Conservation (phyloP, 2,329 filamentous ascomycete genomes). For the Xylariales sp. region DNA sequence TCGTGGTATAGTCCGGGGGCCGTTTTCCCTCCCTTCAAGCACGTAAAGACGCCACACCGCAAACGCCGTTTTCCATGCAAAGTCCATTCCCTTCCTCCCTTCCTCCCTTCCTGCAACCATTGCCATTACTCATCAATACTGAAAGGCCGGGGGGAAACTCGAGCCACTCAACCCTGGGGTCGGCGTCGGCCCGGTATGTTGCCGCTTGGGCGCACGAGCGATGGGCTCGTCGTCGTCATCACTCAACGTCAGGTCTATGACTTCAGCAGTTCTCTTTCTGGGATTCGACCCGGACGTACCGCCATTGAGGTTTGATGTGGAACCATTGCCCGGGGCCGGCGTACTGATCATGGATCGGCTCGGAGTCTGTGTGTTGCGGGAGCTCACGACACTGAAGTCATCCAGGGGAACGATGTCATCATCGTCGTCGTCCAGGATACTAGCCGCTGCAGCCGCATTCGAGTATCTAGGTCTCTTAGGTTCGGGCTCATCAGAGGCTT, state of each 20-base stretch:
- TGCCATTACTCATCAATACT: not conserved
- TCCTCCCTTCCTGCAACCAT: not conserved
- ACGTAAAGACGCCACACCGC: constrained; percentile 6
- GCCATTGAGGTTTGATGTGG: constrained; percentile 21
- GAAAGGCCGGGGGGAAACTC: not conserved
- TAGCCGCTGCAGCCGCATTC: constrained; percentile 16
- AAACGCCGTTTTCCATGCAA: constrained; percentile 8
- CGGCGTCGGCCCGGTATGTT: constrained; percentile 1
- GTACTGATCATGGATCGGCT: constrained; percentile 23
- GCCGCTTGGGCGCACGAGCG: constrained; percentile 39
- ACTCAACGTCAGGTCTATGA: constrained; percentile 53
- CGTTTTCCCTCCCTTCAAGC: not conserved
- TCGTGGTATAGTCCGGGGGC: constrained; percentile 5
- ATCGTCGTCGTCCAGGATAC: constrained; percentile 35
- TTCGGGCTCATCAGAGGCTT: constrained; percentile 26
- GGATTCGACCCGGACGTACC: constrained; percentile 23
- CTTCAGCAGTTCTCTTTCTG: constrained; percentile 31
- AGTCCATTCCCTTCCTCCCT: not conserved
- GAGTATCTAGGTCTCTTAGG: constrained; percentile 21
- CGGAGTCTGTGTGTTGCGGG: constrained; percentile 32
- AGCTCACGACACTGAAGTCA: constrained; percentile 33
- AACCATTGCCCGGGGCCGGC: constrained; percentile 9
- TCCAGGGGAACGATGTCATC: constrained; percentile 47
- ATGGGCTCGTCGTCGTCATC: constrained; percentile 45
- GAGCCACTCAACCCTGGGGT: constrained; percentile 1